phyloP scores from a whole-genome alignment of 2,329 filamentous ascomycete species.

The Fusarium sororula region DNA sequence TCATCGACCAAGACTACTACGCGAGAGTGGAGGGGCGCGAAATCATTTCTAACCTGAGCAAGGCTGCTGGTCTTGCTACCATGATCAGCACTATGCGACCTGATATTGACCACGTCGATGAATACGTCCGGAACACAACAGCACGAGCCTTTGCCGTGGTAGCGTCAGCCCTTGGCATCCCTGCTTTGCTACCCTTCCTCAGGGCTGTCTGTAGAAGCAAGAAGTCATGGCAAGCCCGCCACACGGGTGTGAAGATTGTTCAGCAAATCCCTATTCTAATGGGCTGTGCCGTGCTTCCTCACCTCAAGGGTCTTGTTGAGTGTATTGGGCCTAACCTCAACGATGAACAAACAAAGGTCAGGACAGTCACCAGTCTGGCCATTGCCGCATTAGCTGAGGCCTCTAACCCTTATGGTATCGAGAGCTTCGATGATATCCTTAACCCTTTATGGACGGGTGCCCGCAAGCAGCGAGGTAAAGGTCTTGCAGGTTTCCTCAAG shows the following conservation, averaged over 20 bases:
- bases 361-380: slow-evolving; percentile 93
- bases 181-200: slow-evolving; percentile 92
- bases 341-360: slow-evolving; percentile 97
- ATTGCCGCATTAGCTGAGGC: slow-evolving; percentile 96
- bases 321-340: slow-evolving; percentile 96
- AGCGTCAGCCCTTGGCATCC: slow-evolving; percentile 94
- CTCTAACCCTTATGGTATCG: slow-evolving; percentile 97
- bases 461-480: slow-evolving; percentile 95
- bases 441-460: slow-evolving; percentile 98
- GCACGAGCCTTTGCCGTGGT: slow-evolving; percentile 97
- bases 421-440: slow-evolving; percentile 97
- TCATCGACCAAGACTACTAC: slow-evolving; percentile 99
- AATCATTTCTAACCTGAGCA: slow-evolving; percentile 97
- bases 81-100: slow-evolving; percentile 99
- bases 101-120: slow-evolving; percentile 97
- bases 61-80: slow-evolving; percentile 94
- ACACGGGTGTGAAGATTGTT: slow-evolving; percentile 98
- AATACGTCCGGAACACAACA: slow-evolving; percentile 98
- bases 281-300: slow-evolving; percentile 95
- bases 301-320: slow-evolving; percentile 94
- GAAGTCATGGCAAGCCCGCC: slow-evolving; percentile 98
- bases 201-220: slow-evolving; percentile 96
- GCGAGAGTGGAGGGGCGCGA: slow-evolving; percentile 97
- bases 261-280: slow-evolving; percentile 99
- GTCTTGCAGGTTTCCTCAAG: slow-evolving; percentile 94